Conservation (phyloP, 257 asterid genomes). For the Solanum etuberosum region DNA sequence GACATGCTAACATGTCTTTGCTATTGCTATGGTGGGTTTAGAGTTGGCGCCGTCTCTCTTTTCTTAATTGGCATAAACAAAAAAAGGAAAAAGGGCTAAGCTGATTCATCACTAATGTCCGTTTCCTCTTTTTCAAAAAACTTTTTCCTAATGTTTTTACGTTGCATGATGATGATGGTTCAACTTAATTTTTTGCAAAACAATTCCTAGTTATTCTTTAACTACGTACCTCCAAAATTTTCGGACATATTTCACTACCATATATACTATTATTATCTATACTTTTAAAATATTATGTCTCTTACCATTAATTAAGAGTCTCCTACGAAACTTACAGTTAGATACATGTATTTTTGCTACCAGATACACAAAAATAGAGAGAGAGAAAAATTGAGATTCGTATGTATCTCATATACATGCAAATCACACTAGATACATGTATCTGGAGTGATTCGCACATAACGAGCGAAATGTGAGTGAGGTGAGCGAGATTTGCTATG, state of each 20-base stretch:
- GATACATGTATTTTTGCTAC: not conserved
- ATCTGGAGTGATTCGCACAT: too few relatives aligned
- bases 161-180: not conserved
- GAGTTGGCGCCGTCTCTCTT: not conserved
- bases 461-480: not conserved
- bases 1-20: not conserved
- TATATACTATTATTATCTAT: too few relatives aligned
- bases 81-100: not conserved
- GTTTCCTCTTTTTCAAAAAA: not conserved
- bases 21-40: not conserved
- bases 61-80: not conserved
- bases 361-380: too few relatives aligned
- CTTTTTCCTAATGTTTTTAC: not conserved
- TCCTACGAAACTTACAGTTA: not conserved
- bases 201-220: not conserved
- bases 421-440: too few relatives aligned
- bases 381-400: not conserved
- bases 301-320: not conserved
- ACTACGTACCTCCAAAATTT: not conserved
- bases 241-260: not conserved
- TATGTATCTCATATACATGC: not conserved
- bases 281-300: too few relatives aligned
- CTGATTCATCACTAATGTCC: not conserved
- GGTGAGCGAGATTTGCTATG: not conserved
- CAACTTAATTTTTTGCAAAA: not conserved